Evolutionary conservation across 805 yeast species (phyloP), one percentile per base, ranked within the genome.

Genomic region (Yarrowia bubula): DNA sequence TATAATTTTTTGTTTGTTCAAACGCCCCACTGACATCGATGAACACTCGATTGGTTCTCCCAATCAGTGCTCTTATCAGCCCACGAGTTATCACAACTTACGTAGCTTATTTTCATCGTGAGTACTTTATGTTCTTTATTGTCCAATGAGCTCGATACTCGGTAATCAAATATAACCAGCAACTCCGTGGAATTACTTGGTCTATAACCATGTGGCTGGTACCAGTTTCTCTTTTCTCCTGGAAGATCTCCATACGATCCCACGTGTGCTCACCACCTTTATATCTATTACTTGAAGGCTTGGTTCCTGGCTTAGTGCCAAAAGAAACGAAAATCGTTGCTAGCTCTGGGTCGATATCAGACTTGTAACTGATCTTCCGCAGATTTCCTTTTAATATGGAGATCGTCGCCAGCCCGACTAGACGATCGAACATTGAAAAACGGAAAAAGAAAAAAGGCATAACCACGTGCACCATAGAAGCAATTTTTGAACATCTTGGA

Each of bases 11-110:
- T n/a, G n/a, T n/a, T n/a, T n/a, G n/a, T n/a, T n/a, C n/a, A n/a
- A n/a, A n/a, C n/a, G n/a, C n/a, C n/a, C n/a, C 28, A 22, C 28
- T 22, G 28, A 22, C 5, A 22, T 5, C 28, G 22, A 18, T 39
- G 4, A 9, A 39, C 44, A 41, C 10, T 5, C 46, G 38, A 35
- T 18, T 42, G 31, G 8, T 15, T 47, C 51, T 47, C 37, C 51
- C 51, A 47, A 47, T 47, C 51, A 47, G 14, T 47, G 51, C 22
- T 47, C 51, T 47, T 47, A 47, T 47, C 51, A 15, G 51, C 38
- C 51, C 51, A 47, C 51, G 51, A 35, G 1, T 18, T 42, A 22
- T 13, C 17, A n/a, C 50, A 46, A 46, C 50, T n/a, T 46, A 35
- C 13, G 13, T 8, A 35, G 38, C 38, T 35, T 35, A 35, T 4